Conservation (phyloP, 768 basidiomycete genomes). For the Tubosaeta brunneosetosa region DNA sequence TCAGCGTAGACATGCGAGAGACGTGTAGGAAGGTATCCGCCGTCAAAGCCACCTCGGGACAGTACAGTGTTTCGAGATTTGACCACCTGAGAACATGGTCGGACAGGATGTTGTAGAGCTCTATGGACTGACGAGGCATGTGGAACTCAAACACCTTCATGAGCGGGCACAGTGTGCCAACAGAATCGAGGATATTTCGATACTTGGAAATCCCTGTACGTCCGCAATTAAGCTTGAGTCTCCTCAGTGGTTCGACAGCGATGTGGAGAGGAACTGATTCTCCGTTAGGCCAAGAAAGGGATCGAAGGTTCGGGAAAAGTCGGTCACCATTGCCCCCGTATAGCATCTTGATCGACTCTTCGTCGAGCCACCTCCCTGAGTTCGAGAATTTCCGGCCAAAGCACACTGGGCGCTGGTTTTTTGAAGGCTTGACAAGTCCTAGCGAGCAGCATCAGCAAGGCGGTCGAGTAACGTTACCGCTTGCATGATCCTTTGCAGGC, state of each 20-base stretch:
- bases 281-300: too few relatives aligned
- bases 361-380: not conserved
- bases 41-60: not conserved
- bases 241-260: not conserved
- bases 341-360: not conserved
- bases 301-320: slow-evolving; percentile 4
- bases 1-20: not conserved
- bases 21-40: not conserved
- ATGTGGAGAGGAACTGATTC: not conserved
- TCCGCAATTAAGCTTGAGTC: not conserved
- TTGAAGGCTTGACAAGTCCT: slow-evolving; percentile 5
- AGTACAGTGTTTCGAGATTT: not conserved
- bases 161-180: not conserved
- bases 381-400: slow-evolving; percentile 6
- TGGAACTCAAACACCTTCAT: not conserved
- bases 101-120: not conserved
- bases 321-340: not conserved
- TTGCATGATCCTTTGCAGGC: too few relatives aligned
- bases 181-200: not conserved
- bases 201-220: not conserved
- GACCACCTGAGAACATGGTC: slow-evolving; percentile 1
- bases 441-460: too few relatives aligned
- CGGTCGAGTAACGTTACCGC: too few relatives aligned
- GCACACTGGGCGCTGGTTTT: slow-evolving; percentile 6
- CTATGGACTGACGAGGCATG: not conserved